A percentile compares a stretch with the other conserved stretches of the same genome.
Conservation (phyloP, 148 eudicot species). For the Camellia japonica region DNA sequence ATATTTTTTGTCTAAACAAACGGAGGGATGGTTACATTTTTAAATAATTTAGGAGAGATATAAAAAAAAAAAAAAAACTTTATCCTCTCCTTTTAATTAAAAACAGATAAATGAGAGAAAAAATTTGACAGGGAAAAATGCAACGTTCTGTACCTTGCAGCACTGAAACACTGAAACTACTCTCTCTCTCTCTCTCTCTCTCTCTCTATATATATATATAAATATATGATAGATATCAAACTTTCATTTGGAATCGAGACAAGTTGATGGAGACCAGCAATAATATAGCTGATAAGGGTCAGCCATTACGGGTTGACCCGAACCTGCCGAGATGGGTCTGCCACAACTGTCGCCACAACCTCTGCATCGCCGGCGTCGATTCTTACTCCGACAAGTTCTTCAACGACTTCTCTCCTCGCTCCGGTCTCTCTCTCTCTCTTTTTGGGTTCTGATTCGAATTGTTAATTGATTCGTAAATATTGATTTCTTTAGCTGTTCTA, state of each 20-base stretch:
- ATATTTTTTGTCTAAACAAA: no score
- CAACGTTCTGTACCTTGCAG: not conserved
- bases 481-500: not conserved
- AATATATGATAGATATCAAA: not conserved
- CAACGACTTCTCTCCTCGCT: constrained; percentile 44
- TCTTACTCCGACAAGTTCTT: constrained; percentile 66
- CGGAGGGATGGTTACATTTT: no score
- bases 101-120: no score
- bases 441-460: not conserved
- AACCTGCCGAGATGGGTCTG: constrained; percentile 77
- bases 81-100: no score
- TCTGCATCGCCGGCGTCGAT: constrained; percentile 80
- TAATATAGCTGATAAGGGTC: constrained; percentile 29
- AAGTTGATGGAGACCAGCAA: constrained; percentile 23
- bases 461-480: not conserved
- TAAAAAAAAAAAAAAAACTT: no score
- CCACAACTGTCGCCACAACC: constrained; percentile 84
- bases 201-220: not conserved
- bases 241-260: not conserved
- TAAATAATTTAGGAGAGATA: no score
- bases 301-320: constrained; percentile 67
- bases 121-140: no score
- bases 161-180: not conserved
- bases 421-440: constrained; percentile 41
- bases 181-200: not conserved